phyloP scores from a whole-genome alignment of 768 basidiomycete genomes.

The Dioszegia aurantiaca region DNA sequence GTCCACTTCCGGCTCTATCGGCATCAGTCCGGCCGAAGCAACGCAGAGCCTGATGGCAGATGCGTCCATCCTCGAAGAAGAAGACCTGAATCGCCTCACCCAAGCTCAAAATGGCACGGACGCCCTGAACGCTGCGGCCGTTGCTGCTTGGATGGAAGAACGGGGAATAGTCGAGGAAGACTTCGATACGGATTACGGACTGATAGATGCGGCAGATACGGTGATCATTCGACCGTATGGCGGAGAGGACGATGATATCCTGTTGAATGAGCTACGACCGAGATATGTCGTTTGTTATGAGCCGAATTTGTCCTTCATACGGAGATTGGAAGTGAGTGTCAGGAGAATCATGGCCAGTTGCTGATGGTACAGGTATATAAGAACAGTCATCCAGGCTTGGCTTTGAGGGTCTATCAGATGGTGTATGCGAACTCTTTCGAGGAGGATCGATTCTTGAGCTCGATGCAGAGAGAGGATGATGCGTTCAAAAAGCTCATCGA shows the following conservation, averaged over 20 bases:
- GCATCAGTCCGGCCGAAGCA: conserved; percentile 6
- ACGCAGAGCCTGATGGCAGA: conserved; percentile 28
- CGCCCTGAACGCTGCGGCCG: not conserved
- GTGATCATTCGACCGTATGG: conserved; percentile 83
- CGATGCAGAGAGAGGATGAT: conserved; percentile 84
- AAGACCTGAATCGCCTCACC: conserved; percentile 31
- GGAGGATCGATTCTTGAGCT: conserved; percentile 90
- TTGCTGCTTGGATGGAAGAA: conserved; percentile 15
- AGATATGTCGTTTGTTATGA: conserved; percentile 95
- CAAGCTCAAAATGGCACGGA: not conserved
- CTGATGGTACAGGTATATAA: conserved; percentile 68
- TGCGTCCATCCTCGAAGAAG: conserved; percentile 38
- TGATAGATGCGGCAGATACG: conserved; percentile 72
- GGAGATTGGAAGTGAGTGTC: conserved; percentile 77
- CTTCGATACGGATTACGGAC: conserved; percentile 75
- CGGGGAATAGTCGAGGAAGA: conserved; percentile 53
- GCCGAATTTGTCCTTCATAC: conserved; percentile 85
- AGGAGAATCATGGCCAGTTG: not conserved
- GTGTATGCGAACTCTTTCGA: conserved; percentile 89
- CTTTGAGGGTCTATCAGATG: conserved; percentile 89
- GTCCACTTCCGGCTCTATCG: not conserved
- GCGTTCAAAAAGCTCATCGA: conserved; percentile 88
- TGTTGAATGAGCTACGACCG: conserved; percentile 81
- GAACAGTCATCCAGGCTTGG: conserved; percentile 74
- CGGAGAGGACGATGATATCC: conserved; percentile 85